Evolutionary conservation across 352 stramenopile genomes (phyloP).

Genomic region (Phytophthora macrochlamydospora): DNA sequence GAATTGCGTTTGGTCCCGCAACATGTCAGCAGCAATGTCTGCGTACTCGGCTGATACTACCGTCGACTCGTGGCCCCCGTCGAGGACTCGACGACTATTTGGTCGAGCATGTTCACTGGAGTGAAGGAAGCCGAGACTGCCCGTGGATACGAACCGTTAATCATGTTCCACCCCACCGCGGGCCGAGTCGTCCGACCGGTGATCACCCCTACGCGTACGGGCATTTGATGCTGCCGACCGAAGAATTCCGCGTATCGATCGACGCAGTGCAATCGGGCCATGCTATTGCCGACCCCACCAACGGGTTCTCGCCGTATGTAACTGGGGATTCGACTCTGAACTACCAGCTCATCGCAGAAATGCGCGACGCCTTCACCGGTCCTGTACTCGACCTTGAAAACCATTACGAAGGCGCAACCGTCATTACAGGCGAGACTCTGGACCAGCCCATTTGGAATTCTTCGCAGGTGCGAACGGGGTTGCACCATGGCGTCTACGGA

Average conservation of each 20-base stretch:
- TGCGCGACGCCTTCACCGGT: constrained; percentile 26
- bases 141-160: constrained; percentile 12
- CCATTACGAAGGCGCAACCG: constrained; percentile 24
- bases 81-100: constrained; percentile 27
- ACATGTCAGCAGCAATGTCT: constrained; percentile 10
- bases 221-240: constrained; percentile 12
- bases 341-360: constrained; percentile 26
- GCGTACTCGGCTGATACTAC: constrained; percentile 11
- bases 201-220: constrained; percentile 4
- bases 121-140: constrained; percentile 13
- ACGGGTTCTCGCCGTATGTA: not conserved
- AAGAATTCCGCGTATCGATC: constrained; percentile 10
- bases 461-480: constrained; percentile 3
- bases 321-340: constrained; percentile 29
- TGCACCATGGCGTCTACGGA: constrained; percentile 5
- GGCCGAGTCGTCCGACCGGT: not conserved
- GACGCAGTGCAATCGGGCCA: constrained; percentile 11
- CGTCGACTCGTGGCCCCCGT: constrained; percentile 14
- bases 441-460: constrained; percentile 18
- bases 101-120: constrained; percentile 17
- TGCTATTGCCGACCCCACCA: not conserved
- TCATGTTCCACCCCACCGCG: constrained; percentile 10
- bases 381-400: constrained; percentile 26
- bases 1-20: constrained; percentile 16
- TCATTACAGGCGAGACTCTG: constrained; percentile 7